Evolutionary conservation across 352 stramenopile species (phyloP).

Genomic region (Thalassiosira allenii): DNA sequence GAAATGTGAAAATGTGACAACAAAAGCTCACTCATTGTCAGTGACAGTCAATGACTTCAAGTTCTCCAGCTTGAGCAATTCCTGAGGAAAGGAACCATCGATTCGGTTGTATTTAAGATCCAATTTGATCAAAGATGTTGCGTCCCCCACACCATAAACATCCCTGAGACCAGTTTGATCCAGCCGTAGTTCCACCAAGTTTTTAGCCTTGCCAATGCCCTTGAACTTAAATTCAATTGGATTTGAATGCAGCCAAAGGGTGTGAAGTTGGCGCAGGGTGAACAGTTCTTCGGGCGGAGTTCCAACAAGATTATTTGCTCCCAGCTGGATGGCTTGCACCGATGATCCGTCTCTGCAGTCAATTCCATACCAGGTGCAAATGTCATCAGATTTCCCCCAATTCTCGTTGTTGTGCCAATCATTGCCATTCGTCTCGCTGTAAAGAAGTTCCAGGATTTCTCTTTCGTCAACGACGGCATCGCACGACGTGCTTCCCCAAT

Average conservation of each 20-base stretch:
- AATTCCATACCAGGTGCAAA: slow-evolving; percentile 85
- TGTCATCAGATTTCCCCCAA: slow-evolving; percentile 65
- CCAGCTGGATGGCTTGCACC: slow-evolving; percentile 69
- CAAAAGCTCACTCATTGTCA: slow-evolving; percentile 64
- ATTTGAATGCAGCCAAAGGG: slow-evolving; percentile 81
- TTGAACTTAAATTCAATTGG: slow-evolving; percentile 84
- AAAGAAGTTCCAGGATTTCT: slow-evolving; percentile 78
- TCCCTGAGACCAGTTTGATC: slow-evolving; percentile 79
- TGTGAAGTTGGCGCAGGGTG: slow-evolving; percentile 70
- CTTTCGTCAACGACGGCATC: slow-evolving; percentile 59
- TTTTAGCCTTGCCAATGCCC: slow-evolving; percentile 79
- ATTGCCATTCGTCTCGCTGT: slow-evolving; percentile 64
- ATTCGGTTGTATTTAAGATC: slow-evolving; percentile 82
- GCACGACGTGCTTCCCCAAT: slow-evolving; percentile 72
- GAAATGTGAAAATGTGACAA: slow-evolving; percentile 5
- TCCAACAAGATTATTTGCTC: slow-evolving; percentile 74
- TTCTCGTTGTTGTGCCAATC: slow-evolving; percentile 76
- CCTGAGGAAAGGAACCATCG: slow-evolving; percentile 58
- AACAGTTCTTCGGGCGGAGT: slow-evolving; percentile 73
- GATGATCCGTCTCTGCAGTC: slow-evolving; percentile 68
- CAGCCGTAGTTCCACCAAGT: slow-evolving; percentile 77
- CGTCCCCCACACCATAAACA: slow-evolving; percentile 69
- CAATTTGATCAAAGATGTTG: slow-evolving; percentile 64
- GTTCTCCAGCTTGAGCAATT: slow-evolving; percentile 64
- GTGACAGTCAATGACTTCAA: slow-evolving; percentile 67